Conservation (phyloP, 2,329 filamentous ascomycete genomes). For the Colletotrichum brevisporum region DNA sequence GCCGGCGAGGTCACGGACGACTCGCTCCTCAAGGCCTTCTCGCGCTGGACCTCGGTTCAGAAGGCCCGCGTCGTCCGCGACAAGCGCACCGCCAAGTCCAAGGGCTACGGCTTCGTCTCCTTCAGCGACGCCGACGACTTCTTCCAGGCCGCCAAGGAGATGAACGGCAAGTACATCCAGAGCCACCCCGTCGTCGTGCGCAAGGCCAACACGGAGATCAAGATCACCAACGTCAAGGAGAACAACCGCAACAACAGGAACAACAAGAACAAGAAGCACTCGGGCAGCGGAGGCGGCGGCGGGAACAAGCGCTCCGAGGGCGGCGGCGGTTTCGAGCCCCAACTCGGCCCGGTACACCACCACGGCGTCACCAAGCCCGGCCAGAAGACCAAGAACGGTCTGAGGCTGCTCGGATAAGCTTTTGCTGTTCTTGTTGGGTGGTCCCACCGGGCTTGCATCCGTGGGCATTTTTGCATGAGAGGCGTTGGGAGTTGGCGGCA, state of each 20-base stretch:
- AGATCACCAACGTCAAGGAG: slow-evolving; percentile 75
- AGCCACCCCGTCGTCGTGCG: slow-evolving; percentile 92
- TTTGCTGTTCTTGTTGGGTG: background rate
- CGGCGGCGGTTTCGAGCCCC: slow-evolving; percentile 62
- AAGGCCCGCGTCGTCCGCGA: slow-evolving; percentile 96
- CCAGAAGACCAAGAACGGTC: slow-evolving; percentile 76
- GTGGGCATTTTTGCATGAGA: background rate
- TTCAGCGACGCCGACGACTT: slow-evolving; percentile 97
- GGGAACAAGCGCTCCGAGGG: slow-evolving; percentile 51
- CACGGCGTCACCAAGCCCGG: slow-evolving; percentile 73
- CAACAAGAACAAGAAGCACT: slow-evolving; percentile 48
- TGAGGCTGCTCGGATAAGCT: slow-evolving; percentile 71
- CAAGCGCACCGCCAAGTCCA: slow-evolving; percentile 96
- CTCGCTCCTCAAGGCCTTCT: slow-evolving; percentile 92
- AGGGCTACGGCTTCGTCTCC: slow-evolving; percentile 96
- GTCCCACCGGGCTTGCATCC: background rate
- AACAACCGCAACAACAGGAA: slow-evolving; percentile 50
- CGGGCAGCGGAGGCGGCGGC: slow-evolving; percentile 45
- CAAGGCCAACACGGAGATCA: slow-evolving; percentile 93
- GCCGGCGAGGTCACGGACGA: slow-evolving; percentile 98
- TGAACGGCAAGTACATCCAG: slow-evolving; percentile 99
- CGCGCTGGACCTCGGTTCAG: slow-evolving; percentile 87
- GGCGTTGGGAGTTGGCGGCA: slow-evolving; percentile 26
- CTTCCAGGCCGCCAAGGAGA: slow-evolving; percentile 95
- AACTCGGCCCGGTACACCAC: slow-evolving; percentile 63